A percentile compares a stretch with the other conserved stretches of the same genome.
These are phyloP conservation scores for Anisodus tanguticus DNA, from an alignment of 257 asterid genomes.

Conservation along the genomic window DNA sequence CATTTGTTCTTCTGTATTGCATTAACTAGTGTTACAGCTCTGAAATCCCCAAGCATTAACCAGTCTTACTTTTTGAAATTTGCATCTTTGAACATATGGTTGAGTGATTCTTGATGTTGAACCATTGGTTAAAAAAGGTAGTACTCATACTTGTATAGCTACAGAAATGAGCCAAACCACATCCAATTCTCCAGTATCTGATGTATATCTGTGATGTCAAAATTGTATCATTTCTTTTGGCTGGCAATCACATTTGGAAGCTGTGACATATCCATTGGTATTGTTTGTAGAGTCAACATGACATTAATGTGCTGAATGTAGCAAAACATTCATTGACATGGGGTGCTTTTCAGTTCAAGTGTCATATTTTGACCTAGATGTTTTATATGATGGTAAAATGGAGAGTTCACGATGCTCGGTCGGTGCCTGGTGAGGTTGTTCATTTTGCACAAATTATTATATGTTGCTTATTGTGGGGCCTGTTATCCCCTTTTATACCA, in stretches of 20 bases:
- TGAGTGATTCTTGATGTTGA: constrained; percentile 4
- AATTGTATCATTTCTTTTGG: neutral
- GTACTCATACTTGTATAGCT: constrained; percentile 25
- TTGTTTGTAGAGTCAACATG: neutral
- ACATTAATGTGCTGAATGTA: neutral
- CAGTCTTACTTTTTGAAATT: neutral
- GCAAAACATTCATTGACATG: neutral
- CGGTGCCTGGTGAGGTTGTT: neutral
- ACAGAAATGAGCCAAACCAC: neutral
- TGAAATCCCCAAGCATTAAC: neutral
- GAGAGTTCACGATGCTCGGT: too few relatives aligned
- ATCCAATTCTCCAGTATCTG: neutral
- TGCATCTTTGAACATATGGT: constrained; percentile 12
- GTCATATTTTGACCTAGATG: neutral
- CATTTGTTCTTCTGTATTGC: neutral
- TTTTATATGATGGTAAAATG: neutral
- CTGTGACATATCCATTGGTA: neutral
- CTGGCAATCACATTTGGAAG: neutral
- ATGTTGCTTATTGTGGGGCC: neutral
- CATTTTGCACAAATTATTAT: neutral
- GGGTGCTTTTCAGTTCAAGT: neutral
- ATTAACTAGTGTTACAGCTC: neutral
- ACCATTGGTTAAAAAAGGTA: neutral
- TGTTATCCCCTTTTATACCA: neutral
- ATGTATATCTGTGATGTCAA: neutral